Percentiles rank a stretch among this genome's conserved stretches.
Evolutionary conservation across 805 yeast species (phyloP).

Genomic region (Lachancea fermentati): DNA sequence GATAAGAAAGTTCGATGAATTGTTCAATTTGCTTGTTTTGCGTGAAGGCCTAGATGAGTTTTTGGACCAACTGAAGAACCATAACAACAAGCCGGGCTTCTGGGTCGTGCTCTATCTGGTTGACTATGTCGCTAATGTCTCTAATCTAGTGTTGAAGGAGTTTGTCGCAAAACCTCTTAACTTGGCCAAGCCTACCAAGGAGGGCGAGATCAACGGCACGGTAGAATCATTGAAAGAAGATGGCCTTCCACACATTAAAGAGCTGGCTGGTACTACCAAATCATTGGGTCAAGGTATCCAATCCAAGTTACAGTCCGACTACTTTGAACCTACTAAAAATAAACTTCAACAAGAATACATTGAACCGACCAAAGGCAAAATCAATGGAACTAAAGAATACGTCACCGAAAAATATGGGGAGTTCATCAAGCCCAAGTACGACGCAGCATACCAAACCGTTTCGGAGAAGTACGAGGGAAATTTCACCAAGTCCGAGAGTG

Average conservation of each 20-base stretch:
- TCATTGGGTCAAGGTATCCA: slow-evolving; percentile 23
- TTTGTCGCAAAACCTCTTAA: slow-evolving; percentile 28
- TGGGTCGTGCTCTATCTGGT: slow-evolving; percentile 28
- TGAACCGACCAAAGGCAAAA: slow-evolving; percentile 20
- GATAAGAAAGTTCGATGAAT: slow-evolving; percentile 18
- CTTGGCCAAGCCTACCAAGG: slow-evolving; percentile 10
- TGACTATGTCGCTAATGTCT: slow-evolving; percentile 29
- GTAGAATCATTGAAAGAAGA: slow-evolving; percentile 3
- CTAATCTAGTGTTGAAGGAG: slow-evolving; percentile 24
- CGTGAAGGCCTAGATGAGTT: slow-evolving; percentile 29
- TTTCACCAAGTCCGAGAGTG: slow-evolving; percentile 24
- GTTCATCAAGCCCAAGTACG: slow-evolving; percentile 18
- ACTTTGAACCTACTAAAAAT: slow-evolving; percentile 21
- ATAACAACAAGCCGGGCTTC: slow-evolving; percentile 20
- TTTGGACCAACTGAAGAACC: slow-evolving; percentile 13
- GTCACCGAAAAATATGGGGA: slow-evolving; percentile 24
- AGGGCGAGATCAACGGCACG: slow-evolving; percentile 4
- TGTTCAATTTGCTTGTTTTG: slow-evolving; percentile 24
- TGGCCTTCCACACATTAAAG: slow-evolving; percentile 25
- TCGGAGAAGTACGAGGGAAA: slow-evolving; percentile 26
- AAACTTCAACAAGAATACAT: slow-evolving; percentile 9
- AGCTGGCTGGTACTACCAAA: slow-evolving; percentile 27
- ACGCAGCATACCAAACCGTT: slow-evolving; percentile 26
- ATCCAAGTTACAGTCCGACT: slow-evolving; percentile 18
- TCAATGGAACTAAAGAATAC: slow-evolving; percentile 17